Conservation (phyloP, 2,329 filamentous ascomycete species). For the Paraphaeosphaeria minitans region DNA sequence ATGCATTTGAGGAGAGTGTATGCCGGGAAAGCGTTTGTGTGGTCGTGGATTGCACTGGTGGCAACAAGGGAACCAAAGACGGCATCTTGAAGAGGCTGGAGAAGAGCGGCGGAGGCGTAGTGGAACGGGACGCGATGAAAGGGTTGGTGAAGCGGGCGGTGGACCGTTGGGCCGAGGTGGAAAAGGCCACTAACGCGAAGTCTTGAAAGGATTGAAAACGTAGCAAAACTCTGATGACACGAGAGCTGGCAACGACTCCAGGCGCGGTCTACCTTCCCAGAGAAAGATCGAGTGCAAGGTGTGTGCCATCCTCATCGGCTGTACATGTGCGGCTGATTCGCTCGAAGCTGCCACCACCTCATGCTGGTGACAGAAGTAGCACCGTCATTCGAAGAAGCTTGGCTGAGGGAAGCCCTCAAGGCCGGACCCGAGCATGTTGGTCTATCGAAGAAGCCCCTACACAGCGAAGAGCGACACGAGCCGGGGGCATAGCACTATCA, state of each 20-base stretch:
- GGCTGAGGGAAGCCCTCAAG: no score
- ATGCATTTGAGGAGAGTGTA: slow-evolving; percentile 84
- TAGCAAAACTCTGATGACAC: background rate
- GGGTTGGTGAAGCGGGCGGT: slow-evolving; percentile 64
- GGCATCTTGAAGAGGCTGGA: slow-evolving; percentile 74
- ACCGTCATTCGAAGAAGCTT: no score
- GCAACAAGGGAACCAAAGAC: slow-evolving; percentile 68
- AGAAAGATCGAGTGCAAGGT: background rate
- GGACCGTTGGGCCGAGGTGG: slow-evolving; percentile 67
- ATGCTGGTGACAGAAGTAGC: no score
- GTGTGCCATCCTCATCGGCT: background rate
- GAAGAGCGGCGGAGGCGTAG: slow-evolving; percentile 77
- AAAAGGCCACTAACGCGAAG: slow-evolving; percentile 24
- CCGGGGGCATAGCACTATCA: no score
- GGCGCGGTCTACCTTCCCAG: background rate
- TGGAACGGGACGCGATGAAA: slow-evolving; percentile 68
- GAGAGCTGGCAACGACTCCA: background rate
- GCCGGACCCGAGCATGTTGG: no score
- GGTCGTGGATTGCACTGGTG: slow-evolving; percentile 69
- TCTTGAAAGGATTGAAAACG: background rate
- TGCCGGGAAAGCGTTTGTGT: slow-evolving; percentile 84
- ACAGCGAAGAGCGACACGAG: no score
- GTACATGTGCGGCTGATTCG: no score
- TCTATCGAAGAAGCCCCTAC: no score
- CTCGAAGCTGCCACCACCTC: no score